These are phyloP conservation scores for Sphagnum contortum DNA, from an alignment of 225 moss, liverwort and hornwort genomes.

Conservation along the genomic window DNA sequence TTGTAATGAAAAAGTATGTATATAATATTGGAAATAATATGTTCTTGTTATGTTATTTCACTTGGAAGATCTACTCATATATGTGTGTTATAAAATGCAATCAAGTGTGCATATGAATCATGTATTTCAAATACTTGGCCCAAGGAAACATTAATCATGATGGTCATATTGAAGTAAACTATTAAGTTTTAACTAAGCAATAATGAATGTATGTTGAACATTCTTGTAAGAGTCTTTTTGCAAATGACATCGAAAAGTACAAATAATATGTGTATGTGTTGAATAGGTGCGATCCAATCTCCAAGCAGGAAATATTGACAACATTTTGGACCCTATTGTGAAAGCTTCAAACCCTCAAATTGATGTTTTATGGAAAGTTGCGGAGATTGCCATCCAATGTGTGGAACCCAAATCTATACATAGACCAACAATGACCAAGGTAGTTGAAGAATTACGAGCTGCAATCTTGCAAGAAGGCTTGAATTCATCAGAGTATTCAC, in stretches of 20 bases:
- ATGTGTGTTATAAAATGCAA: no score
- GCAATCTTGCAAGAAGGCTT: conserved; percentile 5
- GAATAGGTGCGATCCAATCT: conserved; percentile 10
- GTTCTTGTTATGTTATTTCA: no score
- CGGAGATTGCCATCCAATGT: conserved; percentile 23
- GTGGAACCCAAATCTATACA: conserved; percentile 20
- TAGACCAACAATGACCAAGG: conserved; percentile 22
- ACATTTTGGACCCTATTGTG: conserved; percentile 17
- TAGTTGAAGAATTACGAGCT: conserved; percentile 23
- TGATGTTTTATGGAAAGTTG: conserved; percentile 34
- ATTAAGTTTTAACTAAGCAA: neutral
- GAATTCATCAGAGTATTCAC: no score
- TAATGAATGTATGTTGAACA: neutral
- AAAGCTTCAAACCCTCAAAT: conserved; percentile 10
- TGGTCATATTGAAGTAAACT: neutral
- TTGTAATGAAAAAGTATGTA: neutral
- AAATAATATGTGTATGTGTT: neutral
- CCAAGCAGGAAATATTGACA: conserved; percentile 11
- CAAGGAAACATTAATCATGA: no score
- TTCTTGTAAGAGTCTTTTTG: neutral
- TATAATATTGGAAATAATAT: no score
- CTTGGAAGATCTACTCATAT: no score
- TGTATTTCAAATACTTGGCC: no score
- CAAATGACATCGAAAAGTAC: neutral
- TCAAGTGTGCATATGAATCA: no score